Evolutionary conservation across 768 basidiomycete genomes (phyloP).

Genomic region (Lactarius hengduanensis): DNA sequence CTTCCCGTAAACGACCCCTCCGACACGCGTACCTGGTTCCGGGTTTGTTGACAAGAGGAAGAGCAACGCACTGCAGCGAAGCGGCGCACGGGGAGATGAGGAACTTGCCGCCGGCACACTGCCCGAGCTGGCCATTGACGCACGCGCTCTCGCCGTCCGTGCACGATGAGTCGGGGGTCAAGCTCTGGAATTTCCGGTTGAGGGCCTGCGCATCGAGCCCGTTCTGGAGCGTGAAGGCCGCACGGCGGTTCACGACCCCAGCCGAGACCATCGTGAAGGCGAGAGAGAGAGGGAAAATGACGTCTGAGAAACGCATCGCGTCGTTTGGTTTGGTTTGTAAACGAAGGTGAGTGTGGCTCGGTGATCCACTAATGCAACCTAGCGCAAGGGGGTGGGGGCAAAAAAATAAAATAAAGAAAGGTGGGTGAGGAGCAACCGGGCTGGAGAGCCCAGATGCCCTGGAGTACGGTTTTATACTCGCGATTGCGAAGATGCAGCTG

Average conservation of each 20-base stretch:
- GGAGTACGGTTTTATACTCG: neutral
- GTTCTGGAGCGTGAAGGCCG: slow-evolving; percentile 30
- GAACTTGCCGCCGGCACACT: slow-evolving; percentile 31
- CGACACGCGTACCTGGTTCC: slow-evolving; percentile 33
- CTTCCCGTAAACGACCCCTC: neutral
- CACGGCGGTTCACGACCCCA: slow-evolving; percentile 21
- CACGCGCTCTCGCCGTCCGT: slow-evolving; percentile 36
- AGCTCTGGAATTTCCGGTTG: slow-evolving; percentile 29
- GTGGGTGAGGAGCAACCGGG: slow-evolving; percentile 6
- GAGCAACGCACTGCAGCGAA: slow-evolving; percentile 29
- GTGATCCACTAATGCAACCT: slow-evolving; percentile 22
- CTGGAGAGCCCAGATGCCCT: neutral
- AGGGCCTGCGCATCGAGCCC: slow-evolving; percentile 32
- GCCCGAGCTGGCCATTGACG: slow-evolving; percentile 25
- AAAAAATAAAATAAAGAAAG: neutral
- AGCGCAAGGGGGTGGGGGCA: slow-evolving; percentile 6
- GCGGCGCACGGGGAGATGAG: slow-evolving; percentile 21
- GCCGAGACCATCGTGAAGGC: slow-evolving; percentile 17
- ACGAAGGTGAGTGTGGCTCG: neutral
- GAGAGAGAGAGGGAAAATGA: slow-evolving; percentile 12
- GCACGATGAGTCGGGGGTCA: slow-evolving; percentile 35
- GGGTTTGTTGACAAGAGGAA: slow-evolving; percentile 35
- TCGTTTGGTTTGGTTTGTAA: neutral
- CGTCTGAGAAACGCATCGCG: slow-evolving; percentile 19
- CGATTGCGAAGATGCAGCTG: neutral